These are phyloP conservation scores for Coprinellus micaceus DNA, from an alignment of 768 basidiomycete genomes.

Conservation along the genomic window DNA sequence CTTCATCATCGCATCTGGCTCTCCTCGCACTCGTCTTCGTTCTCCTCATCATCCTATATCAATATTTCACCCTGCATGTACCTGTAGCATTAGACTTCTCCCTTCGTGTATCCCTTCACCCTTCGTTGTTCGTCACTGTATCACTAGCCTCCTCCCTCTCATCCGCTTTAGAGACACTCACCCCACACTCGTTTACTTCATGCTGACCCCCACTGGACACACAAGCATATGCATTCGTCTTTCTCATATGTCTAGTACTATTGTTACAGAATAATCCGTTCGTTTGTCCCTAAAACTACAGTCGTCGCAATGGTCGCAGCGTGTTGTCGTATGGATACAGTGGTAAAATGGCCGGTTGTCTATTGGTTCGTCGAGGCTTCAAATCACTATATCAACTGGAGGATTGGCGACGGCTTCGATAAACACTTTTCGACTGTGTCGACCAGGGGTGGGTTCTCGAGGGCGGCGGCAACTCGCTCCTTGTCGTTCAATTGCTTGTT, in stretches of 20 bases:
- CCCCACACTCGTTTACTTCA: not conserved
- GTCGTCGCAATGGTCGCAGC: not conserved
- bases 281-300: not conserved
- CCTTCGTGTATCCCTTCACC: conserved; percentile 10
- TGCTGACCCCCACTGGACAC: not conserved
- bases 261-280: conserved; percentile 1
- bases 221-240: not conserved
- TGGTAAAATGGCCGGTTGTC: not conserved
- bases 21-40: conserved; percentile 16
- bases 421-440: conserved; percentile 79
- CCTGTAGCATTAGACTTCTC: conserved; percentile 24
- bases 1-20: conserved; percentile 13
- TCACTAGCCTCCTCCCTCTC: conserved; percentile 9
- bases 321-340: conserved; percentile 1
- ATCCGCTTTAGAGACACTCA: not conserved
- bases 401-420: not conserved
- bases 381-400: conserved; percentile 6
- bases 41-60: conserved; percentile 22
- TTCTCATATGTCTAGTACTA: not conserved
- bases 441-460: conserved; percentile 85
- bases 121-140: conserved; percentile 15
- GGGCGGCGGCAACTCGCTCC: conserved; percentile 93
- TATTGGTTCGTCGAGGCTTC: not conserved
- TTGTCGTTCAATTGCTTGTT: conserved; percentile 99
- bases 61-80: conserved; percentile 9